These are phyloP conservation scores for Trichosporon ovoides DNA, from an alignment of 1,284 basidiomycete species.

Conservation along the genomic window DNA sequence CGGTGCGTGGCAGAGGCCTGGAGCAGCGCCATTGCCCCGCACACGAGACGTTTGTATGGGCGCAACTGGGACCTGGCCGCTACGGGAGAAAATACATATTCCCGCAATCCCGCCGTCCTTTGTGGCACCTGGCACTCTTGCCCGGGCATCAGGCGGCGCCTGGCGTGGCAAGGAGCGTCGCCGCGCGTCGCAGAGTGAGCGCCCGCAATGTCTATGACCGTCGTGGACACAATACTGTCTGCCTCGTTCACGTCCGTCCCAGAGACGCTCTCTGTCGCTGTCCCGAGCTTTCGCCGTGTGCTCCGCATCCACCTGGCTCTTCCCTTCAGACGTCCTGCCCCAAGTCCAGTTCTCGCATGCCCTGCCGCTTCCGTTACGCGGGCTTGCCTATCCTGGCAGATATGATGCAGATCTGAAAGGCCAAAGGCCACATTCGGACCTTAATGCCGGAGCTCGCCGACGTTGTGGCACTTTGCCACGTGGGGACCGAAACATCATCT, in stretches of 20 bases:
- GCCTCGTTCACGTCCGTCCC: too few relatives aligned
- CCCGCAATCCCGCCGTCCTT: neutral
- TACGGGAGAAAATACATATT: neutral
- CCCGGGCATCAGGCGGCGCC: too few relatives aligned
- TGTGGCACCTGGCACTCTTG: neutral
- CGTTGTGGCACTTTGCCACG: neutral
- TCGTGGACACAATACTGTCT: neutral
- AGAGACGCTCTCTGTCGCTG: neutral
- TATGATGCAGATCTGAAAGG: neutral
- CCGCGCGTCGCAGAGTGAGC: neutral
- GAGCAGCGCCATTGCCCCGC: constrained; percentile 3
- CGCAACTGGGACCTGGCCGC: neutral
- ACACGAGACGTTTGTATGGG: constrained; percentile 3
- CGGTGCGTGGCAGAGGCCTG: constrained; percentile 2
- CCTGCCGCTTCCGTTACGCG: neutral
- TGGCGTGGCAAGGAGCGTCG: neutral
- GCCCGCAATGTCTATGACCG: neutral
- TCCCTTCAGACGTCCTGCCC: too few relatives aligned
- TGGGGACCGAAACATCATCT: neutral
- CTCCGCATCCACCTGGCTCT: neutral
- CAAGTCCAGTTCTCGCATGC: neutral
- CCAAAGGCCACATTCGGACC: neutral
- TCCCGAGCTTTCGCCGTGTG: neutral
- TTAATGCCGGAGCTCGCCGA: constrained; percentile 1
- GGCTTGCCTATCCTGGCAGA: neutral